Evolutionary conservation across 805 yeast genomes (phyloP).

Genomic region (Candida bentonensis): DNA sequence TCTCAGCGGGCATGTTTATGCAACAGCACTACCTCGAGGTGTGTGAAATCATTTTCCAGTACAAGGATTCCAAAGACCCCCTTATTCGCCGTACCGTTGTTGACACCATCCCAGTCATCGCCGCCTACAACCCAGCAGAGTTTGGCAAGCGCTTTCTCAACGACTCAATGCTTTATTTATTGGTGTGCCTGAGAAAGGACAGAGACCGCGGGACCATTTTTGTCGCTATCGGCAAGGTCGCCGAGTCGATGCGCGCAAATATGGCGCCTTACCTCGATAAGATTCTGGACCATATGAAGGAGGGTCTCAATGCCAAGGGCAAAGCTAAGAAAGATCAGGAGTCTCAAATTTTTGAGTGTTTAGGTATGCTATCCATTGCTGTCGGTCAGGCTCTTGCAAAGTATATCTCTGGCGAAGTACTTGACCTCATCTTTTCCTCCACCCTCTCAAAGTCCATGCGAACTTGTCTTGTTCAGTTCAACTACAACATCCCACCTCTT

Average conservation of each 20-base stretch:
- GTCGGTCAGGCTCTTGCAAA: slow-evolving; percentile 90
- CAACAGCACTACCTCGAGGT: slow-evolving; percentile 60
- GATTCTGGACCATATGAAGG: slow-evolving; percentile 69
- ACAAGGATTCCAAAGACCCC: slow-evolving; percentile 63
- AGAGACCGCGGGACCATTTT: slow-evolving; percentile 68
- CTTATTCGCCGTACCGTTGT: slow-evolving; percentile 78
- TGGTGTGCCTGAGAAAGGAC: slow-evolving; percentile 62
- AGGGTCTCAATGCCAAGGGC: slow-evolving; percentile 53
- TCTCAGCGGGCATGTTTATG: slow-evolving; percentile 58
- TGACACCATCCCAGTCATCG: slow-evolving; percentile 66
- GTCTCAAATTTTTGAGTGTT: slow-evolving; percentile 76
- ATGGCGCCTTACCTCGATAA: slow-evolving; percentile 82
- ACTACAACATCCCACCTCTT: slow-evolving; percentile 64
- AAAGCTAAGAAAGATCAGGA: slow-evolving; percentile 57
- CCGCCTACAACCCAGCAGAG: slow-evolving; percentile 56
- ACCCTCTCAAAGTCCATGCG: slow-evolving; percentile 77
- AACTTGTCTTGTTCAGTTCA: slow-evolving; percentile 53
- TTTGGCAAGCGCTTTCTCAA: slow-evolving; percentile 77
- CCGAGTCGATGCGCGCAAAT: slow-evolving; percentile 62
- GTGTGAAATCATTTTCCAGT: slow-evolving; percentile 56
- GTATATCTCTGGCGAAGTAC: slow-evolving; percentile 65
- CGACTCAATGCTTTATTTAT: slow-evolving; percentile 59
- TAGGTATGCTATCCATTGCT: slow-evolving; percentile 73
- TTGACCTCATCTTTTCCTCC: slow-evolving; percentile 68
- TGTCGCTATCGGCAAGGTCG: slow-evolving; percentile 71